Evolutionary conservation across 768 basidiomycete species (phyloP).

Genomic region (Leccinum variicolor): DNA sequence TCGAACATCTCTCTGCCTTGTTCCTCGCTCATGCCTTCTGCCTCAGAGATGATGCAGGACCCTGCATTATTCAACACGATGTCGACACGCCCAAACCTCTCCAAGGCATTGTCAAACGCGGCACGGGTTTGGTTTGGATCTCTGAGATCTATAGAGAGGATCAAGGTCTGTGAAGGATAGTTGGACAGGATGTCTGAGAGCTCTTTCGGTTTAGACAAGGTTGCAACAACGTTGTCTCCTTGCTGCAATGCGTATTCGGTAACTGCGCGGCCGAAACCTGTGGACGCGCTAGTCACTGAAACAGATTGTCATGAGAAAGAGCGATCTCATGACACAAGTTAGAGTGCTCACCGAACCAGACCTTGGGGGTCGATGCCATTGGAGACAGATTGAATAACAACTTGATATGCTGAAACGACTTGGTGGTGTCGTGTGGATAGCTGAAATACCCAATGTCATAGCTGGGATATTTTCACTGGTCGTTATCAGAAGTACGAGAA

Average conservation of each 20-base stretch:
- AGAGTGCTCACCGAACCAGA: slow-evolving; percentile 24
- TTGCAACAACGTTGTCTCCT: slow-evolving; percentile 43
- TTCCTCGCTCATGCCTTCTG: slow-evolving; percentile 36
- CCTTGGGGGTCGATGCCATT: slow-evolving; percentile 11
- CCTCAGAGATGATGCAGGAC: slow-evolving; percentile 30
- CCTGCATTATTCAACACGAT: slow-evolving; percentile 46
- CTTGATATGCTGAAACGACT: not conserved
- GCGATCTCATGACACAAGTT: not conserved
- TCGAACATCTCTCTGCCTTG: slow-evolving; percentile 37
- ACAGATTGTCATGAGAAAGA: not conserved
- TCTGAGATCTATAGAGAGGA: slow-evolving; percentile 40
- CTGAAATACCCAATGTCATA: not conserved
- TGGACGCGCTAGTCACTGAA: slow-evolving; percentile 40
- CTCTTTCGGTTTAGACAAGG: slow-evolving; percentile 31
- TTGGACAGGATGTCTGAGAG: slow-evolving; percentile 28
- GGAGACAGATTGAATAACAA: not conserved
- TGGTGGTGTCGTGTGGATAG: not conserved
- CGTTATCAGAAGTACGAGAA: not conserved
- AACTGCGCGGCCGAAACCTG: slow-evolving; percentile 37
- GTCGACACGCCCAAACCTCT: slow-evolving; percentile 41
- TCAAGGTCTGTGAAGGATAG: slow-evolving; percentile 34
- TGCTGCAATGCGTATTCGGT: slow-evolving; percentile 32
- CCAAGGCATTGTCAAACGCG: slow-evolving; percentile 34
- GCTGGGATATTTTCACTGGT: not conserved
- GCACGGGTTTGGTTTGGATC: slow-evolving; percentile 27